A percentile compares a stretch with the other conserved stretches of the same genome.
Evolutionary conservation across 164 flowering plant species (phyloP).

Genomic region (Pachysandra terminalis): DNA sequence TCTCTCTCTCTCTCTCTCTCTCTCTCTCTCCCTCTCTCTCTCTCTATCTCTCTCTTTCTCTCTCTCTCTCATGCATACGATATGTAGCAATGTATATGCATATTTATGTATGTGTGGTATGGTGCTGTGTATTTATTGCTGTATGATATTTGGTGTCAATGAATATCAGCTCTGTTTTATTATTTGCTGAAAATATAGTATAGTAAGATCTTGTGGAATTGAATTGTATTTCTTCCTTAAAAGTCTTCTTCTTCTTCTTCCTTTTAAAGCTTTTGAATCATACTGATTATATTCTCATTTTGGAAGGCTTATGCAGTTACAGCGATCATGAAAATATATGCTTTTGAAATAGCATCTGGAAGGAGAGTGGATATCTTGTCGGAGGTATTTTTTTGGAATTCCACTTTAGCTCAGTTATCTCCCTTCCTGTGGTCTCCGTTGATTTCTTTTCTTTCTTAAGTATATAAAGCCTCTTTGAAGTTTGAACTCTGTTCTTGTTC

Average conservation of each 20-base stretch:
- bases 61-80: no score
- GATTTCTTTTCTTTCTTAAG: no score
- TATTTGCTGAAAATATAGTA: not conserved
- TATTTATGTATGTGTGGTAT: no score
- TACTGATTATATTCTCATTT: conserved; percentile 16
- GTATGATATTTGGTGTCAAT: not conserved
- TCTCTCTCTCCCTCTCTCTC: no score
- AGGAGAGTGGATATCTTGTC: conserved; percentile 78
- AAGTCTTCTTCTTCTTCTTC: not conserved
- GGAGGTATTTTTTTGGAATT: conserved; percentile 52
- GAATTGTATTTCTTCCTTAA: not conserved
- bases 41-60: no score
- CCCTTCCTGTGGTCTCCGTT: no score
- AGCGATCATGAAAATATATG: conserved; percentile 84
- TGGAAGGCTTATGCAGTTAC: conserved; percentile 93
- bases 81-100: no score
- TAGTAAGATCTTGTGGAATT: not conserved
- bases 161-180: not conserved
- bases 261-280: not conserved
- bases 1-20: no score
- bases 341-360: conserved; percentile 89
- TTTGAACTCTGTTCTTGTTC: no score
- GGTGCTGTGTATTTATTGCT: not conserved
- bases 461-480: no score
- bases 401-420: no score